Evolutionary conservation across 108 stramenopile species (phyloP), one percentile per base, ranked within the genome.

Genomic region (Skeletonema potamos): DNA sequence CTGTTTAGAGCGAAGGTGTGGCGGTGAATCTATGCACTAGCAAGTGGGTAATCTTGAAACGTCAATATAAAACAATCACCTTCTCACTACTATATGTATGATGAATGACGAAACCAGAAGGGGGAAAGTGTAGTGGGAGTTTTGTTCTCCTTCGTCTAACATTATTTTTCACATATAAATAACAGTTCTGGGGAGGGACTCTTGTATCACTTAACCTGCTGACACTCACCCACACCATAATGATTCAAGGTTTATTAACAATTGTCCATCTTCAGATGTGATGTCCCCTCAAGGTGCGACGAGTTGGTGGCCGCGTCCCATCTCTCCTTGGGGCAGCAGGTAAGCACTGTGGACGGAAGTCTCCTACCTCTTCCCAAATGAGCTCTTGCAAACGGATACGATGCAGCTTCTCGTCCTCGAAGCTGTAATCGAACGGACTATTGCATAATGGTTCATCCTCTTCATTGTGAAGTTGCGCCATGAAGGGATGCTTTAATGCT

Each of bases 401-500:
- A 68, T 91, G 80, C 7, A 97, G 77, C 48, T 87, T 85, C 64
- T 92, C 90, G 34, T 92, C 84, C 73, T 97, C 97, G 64, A 95
- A 94, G 32, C 74, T 82, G 46, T 93, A 94, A 56, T 95, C 95
- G 68, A 95, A 94, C 6, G 72, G 55, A 10, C 70, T 66, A 7
- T 77, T 66, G 39, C 86, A 84, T 6, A 82, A 84, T 18, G 93
- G 92, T 77, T 96, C 97, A 60, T 96, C 96, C 18, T 89, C 87
- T 34, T 86, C 79, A 44, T 76, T 91, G 78, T 95, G 95, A 30
- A 96, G 82, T 33, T 87, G 84, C 34, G 93, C 68, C 73, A 99
- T 84, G 77, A 93, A 99, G 17, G 97, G 93, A 79, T 99, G 98
- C 29, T 81, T 74, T 57, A 99, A 84, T 28, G 98, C 93, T 62